Base-by-base conservation (phyloP, 345 rosid species). In the Aquilaria malaccensis region DNA sequence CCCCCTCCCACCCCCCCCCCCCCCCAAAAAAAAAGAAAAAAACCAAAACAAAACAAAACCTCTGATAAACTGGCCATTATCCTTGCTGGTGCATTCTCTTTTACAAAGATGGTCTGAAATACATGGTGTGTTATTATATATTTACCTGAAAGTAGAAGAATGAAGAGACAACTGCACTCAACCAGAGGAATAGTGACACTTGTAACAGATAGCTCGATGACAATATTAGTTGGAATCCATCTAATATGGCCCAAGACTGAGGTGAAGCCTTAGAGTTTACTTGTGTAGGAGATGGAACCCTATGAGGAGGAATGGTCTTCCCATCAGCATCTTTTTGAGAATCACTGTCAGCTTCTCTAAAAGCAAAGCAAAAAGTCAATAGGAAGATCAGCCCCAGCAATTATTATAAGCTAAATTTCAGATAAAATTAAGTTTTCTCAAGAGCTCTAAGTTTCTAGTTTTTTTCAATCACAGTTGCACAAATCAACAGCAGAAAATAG, bases 131-230 rank as follows among this genome's bases (percentile, higher is more conserved):
- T 37, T 37, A 37, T 37, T 37, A 37, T 37, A 9, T 37, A 37
- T 72, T 68, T 79, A 92, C 96, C 83, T 92, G 98, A 79, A 92
- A 92, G 74, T 92, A 89, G 83, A 92, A 86, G 83, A 92, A 92
- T 52, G 98, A 92, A 48, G 96, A 92, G 64, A 86, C 83, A 73
- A 87, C 91, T 30, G 98, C 96, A 77, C 95, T 82, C 70, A 92
- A 83, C 98, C 98, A 92, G 58, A 92, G 86, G 80, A 92, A 92
- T 58, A 89, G 60, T 56, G 93, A 87, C 65, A 89, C 93, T 30
- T 75, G 80, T 76, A 83, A 67, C 61, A 92, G 76, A 85, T 89
- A 89, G 32, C 80, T 76, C 14, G 98, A 89, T 64, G 91, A 85
- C 66, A 92, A 50, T 65, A 92, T 77, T 68, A 92, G 91, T 71